Base-by-base conservation (phyloP, 441 rosid species). In the Cnidoscolus chayamansa region DNA sequence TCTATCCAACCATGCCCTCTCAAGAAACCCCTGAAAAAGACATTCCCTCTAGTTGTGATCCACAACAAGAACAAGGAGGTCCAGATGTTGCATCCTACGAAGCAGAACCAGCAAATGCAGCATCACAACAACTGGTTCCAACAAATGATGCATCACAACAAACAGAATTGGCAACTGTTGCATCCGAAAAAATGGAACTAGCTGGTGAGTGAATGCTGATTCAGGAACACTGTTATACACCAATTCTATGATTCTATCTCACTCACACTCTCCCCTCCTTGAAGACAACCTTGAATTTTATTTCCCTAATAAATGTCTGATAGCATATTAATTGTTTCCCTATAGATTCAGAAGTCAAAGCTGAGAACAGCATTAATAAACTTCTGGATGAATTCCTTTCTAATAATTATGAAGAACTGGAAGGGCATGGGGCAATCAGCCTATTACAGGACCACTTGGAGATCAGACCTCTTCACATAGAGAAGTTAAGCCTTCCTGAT, bases 401-500 rank as follows among this genome's bases (percentile, higher is more conserved):
- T 35, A 47, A 51, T 71, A 77, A 68, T 70, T 80, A 51, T 69
- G 89, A 82, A 78, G 89, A 85, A 61, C 86, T 87, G 47, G 91
- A 83, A 71, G 90, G 87, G 72, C 93, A 86, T 76, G 86, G 82
- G 43, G 83, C 86, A 10, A 32, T 84, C 72, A 78, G 50, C 73
- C 82, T 88, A 71, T 78, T 92, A 68, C 83, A 83, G 73, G 87
- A 88, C 67, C 77, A 30, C 55, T 84, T 95, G 84, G 85, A 87
- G 79, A 81, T 92, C 65, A 85, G 86, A 80, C 81, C 90, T 70
- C 69, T 84, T 78, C 71, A 75, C 71, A 48, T 84, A 31, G 81
- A 83, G 71, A 80, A 82, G 58, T 65, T 90, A 70, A 56, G 80
- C 80, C 82, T 92, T 67, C 93, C 96, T 73, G 87, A 86, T 40